Evolutionary conservation across 192 early-diverging fungal species (phyloP).

Genomic region (Rhizophagus clarus): DNA sequence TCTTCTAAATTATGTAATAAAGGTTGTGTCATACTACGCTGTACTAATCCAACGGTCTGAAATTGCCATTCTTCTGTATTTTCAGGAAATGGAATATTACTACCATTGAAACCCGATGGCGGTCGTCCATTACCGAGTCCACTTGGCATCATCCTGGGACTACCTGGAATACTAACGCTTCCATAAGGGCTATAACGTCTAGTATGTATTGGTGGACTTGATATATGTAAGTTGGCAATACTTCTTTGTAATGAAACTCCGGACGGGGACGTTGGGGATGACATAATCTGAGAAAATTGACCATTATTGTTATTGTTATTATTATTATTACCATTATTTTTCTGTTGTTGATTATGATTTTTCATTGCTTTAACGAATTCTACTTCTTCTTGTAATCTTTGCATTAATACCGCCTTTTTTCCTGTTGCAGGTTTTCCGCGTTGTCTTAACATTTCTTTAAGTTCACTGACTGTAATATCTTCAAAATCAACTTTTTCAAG

Average conservation of each 20-base stretch:
- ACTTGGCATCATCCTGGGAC: constrained; percentile 33
- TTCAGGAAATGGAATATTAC: constrained; percentile 4
- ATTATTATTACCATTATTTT: constrained; percentile 11
- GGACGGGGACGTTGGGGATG: constrained; percentile 29
- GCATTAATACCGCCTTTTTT: constrained; percentile 71
- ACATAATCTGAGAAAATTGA: constrained; percentile 31
- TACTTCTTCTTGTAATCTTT: constrained; percentile 64
- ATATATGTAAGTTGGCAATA: constrained; percentile 45
- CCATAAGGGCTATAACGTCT: constrained; percentile 29
- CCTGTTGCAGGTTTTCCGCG: constrained; percentile 69
- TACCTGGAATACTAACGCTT: constrained; percentile 37
- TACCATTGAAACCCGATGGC: constrained; percentile 17
- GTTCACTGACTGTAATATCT: constrained; percentile 73
- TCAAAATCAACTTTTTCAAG: constrained; percentile 69
- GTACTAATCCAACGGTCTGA: constrained; percentile 16
- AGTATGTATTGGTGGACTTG: constrained; percentile 40
- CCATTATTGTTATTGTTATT: constrained; percentile 1
- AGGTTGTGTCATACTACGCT: neutral
- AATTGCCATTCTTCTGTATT: constrained; percentile 16
- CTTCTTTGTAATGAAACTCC: constrained; percentile 40
- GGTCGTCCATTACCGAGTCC: constrained; percentile 32
- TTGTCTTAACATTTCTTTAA: constrained; percentile 72
- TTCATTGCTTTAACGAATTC: constrained; percentile 49
- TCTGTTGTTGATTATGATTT: constrained; percentile 30
- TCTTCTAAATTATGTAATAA: constrained; percentile 1